Percentiles rank a stretch among this genome's conserved stretches.
phyloP scores from a whole-genome alignment of 345 rosid species.

The Sisymbrium irio region DNA sequence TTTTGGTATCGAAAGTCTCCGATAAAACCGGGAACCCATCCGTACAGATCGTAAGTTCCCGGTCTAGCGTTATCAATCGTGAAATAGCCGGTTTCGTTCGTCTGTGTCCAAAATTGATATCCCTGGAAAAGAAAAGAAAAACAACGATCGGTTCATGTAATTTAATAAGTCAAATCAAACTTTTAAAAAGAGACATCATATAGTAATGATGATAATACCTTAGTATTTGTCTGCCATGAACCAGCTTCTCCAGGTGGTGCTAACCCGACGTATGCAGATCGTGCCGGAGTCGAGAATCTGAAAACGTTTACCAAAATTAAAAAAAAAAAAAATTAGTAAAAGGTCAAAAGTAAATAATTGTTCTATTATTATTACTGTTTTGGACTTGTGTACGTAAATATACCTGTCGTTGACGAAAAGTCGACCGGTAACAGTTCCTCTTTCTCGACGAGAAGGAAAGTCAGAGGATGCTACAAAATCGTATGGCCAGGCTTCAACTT shows the following conservation, averaged over 20 bases:
- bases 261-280: constrained; percentile 72
- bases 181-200: neutral
- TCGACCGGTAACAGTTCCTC: constrained; percentile 45
- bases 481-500: constrained; percentile 77
- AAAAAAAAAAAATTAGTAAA: neutral
- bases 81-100: constrained; percentile 59
- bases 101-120: constrained; percentile 77
- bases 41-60: constrained; percentile 65
- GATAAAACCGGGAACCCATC: constrained; percentile 71
- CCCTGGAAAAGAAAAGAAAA: constrained; percentile 43
- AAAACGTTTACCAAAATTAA: neutral
- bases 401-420: constrained; percentile 48
- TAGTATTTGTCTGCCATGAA: constrained; percentile 79
- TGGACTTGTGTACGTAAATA: neutral
- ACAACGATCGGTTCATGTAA: neutral
- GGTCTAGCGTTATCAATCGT: constrained; percentile 52
- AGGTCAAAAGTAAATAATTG: neutral
- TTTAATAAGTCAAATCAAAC: neutral
- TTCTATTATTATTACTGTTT: neutral
- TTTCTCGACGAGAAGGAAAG: constrained; percentile 39
- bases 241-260: constrained; percentile 74
- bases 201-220: constrained; percentile 40
- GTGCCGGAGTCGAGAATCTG: constrained; percentile 37
- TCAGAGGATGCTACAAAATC: constrained; percentile 49
- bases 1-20: constrained; percentile 52